Percentiles rank a stretch among this genome's conserved stretches.
Evolutionary conservation across 2,329 filamentous ascomycete species (phyloP).

Genomic region (Amauroascus verrucosus): DNA sequence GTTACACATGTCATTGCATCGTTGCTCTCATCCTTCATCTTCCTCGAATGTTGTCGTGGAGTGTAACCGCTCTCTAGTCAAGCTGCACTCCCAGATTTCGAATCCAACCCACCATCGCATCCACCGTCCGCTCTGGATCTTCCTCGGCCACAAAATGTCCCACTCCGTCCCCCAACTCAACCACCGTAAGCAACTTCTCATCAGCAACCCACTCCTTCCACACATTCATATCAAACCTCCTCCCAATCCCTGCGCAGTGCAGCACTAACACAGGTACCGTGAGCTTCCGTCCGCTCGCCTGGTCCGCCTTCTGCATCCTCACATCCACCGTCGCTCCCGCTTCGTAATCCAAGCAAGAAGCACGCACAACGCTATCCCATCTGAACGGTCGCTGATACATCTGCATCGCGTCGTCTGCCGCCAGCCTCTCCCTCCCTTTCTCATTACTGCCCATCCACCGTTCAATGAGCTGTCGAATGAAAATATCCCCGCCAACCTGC

Average conservation of each 20-base stretch:
- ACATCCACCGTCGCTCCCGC: slow-evolving; percentile 37
- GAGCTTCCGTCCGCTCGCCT: slow-evolving; percentile 37
- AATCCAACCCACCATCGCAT: slow-evolving; percentile 10
- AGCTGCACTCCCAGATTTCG: background rate
- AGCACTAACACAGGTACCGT: slow-evolving; percentile 35
- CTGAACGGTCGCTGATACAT: slow-evolving; percentile 39
- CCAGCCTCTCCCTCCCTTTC: slow-evolving; percentile 15
- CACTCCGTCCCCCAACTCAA: slow-evolving; percentile 28
- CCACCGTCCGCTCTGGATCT: slow-evolving; percentile 27
- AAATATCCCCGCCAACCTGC: slow-evolving; percentile 35
- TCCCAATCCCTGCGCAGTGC: slow-evolving; percentile 38
- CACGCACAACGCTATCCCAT: slow-evolving; percentile 32
- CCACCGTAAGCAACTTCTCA: slow-evolving; percentile 24
- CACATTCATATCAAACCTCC: slow-evolving; percentile 34
- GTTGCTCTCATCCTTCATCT: too few relatives aligned
- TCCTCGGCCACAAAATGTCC: slow-evolving; percentile 41
- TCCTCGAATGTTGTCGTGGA: too few relatives aligned
- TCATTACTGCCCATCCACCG: slow-evolving; percentile 23
- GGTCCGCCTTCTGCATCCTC: slow-evolving; percentile 37
- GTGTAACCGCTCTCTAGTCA: background rate
- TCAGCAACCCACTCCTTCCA: slow-evolving; percentile 40
- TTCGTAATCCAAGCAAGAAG: slow-evolving; percentile 41
- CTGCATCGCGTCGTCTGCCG: slow-evolving; percentile 31
- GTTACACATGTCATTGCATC: too few relatives aligned
- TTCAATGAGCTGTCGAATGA: slow-evolving; percentile 27